A percentile compares a stretch with the other conserved stretches of the same genome.
Evolutionary conservation across 805 yeast species (phyloP).

Genomic region (Sugiyamaella americana): DNA sequence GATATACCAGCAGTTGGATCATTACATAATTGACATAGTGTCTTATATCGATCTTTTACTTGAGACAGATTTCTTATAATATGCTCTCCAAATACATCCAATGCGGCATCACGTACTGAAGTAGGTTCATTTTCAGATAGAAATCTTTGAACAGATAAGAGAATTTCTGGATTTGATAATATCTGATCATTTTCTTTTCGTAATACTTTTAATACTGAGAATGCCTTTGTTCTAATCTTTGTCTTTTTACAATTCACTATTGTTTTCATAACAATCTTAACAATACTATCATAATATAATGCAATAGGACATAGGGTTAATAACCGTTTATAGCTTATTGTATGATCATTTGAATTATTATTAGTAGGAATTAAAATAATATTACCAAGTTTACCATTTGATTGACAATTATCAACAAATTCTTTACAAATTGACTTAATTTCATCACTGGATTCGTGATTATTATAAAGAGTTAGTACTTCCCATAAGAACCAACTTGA

Average conservation of each 20-base stretch:
- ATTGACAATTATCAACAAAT: neutral
- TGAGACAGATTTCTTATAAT: conserved; percentile 40
- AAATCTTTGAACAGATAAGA: conserved; percentile 45
- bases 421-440: neutral
- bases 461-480: neutral
- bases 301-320: neutral
- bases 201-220: conserved; percentile 42
- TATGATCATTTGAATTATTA: neutral
- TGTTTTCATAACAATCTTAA: neutral
- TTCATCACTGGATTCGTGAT: neutral
- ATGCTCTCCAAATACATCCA: conserved; percentile 56
- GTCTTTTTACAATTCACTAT: neutral
- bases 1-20: conserved; percentile 50
- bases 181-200: conserved; percentile 45
- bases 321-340: neutral
- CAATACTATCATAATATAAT: neutral
- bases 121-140: conserved; percentile 54
- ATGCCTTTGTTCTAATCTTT: neutral
- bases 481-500: neutral
- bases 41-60: conserved; percentile 43
- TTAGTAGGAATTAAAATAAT: neutral
- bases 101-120: conserved; percentile 66
- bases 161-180: conserved; percentile 61
- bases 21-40: conserved; percentile 42
- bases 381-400: neutral